phyloP scores from a whole-genome alignment of 1,284 basidiomycete genomes.

The Meripilus lineatus region DNA sequence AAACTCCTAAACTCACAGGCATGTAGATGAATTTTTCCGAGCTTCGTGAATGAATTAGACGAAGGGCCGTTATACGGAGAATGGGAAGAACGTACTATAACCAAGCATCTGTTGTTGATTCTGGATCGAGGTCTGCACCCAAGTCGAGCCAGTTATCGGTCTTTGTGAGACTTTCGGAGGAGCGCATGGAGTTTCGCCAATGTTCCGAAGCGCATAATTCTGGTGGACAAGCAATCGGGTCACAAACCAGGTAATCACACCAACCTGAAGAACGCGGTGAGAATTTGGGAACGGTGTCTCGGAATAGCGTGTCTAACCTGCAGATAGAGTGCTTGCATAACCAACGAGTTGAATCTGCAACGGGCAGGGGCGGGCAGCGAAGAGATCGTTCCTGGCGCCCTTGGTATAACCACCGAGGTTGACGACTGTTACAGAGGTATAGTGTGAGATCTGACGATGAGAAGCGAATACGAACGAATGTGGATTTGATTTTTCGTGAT shows the following conservation, averaged over 20 bases:
- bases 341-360: slow-evolving; percentile 59
- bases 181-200: too few species aligned
- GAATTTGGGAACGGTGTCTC: too few species aligned
- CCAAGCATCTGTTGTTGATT: slow-evolving; percentile 42
- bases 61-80: slow-evolving; percentile 12
- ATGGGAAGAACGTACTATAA: slow-evolving; percentile 41
- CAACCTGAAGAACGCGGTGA: slow-evolving; percentile 42
- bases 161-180: too few species aligned
- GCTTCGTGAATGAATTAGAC: slow-evolving; percentile 17
- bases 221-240: slow-evolving; percentile 47
- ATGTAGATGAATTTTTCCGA: slow-evolving; percentile 49
- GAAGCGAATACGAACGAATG: slow-evolving; percentile 32
- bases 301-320: slow-evolving; percentile 30
- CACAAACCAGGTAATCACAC: slow-evolving; percentile 60
- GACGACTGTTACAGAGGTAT: slow-evolving; percentile 32
- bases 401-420: slow-evolving; percentile 66
- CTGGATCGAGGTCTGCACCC: slow-evolving; percentile 48
- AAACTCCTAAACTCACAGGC: slow-evolving; percentile 43
- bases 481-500: slow-evolving; percentile 51
- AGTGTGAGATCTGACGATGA: slow-evolving; percentile 4
- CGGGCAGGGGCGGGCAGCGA: slow-evolving; percentile 53
- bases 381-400: slow-evolving; percentile 58
- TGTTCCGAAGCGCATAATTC: slow-evolving; percentile 36
- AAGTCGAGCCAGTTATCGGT: slow-evolving; percentile 16
- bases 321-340: slow-evolving; percentile 52